These are phyloP conservation scores for Suillus spraguei DNA, from an alignment of 768 basidiomycete species.

Conservation along the genomic window DNA sequence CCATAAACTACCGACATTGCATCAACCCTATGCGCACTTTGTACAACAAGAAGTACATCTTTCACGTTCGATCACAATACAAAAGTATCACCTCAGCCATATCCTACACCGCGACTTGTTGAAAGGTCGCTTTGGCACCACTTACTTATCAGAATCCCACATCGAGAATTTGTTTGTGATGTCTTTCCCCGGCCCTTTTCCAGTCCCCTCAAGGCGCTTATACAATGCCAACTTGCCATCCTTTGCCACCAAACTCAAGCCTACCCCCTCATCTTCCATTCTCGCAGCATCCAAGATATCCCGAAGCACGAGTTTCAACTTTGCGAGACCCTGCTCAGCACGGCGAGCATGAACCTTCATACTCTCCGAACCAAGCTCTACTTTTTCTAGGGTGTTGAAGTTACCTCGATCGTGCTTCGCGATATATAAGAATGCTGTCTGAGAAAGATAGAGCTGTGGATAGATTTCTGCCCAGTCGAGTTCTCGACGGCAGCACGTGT, in stretches of 20 bases:
- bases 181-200: slow-evolving; percentile 21
- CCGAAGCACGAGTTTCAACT: slow-evolving; percentile 31
- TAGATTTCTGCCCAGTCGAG: slow-evolving; percentile 63
- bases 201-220: slow-evolving; percentile 39
- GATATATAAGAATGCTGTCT: slow-evolving; percentile 62
- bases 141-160: slow-evolving; percentile 2
- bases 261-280: slow-evolving; percentile 51
- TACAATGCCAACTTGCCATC: slow-evolving; percentile 48
- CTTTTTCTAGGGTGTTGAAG: slow-evolving; percentile 53
- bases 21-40: neutral
- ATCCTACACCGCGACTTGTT: neutral
- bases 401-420: slow-evolving; percentile 57
- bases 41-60: no score
- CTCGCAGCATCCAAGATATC: slow-evolving; percentile 51
- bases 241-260: slow-evolving; percentile 57
- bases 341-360: slow-evolving; percentile 27
- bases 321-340: slow-evolving; percentile 24
- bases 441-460: slow-evolving; percentile 70
- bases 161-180: slow-evolving; percentile 25
- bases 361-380: slow-evolving; percentile 35
- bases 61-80: neutral
- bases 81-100: neutral
- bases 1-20: neutral
- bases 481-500: slow-evolving; percentile 31
- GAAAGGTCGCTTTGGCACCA: neutral